Conservation (phyloP, 2,329 filamentous ascomycete species). For the Beauveria sp. region DNA sequence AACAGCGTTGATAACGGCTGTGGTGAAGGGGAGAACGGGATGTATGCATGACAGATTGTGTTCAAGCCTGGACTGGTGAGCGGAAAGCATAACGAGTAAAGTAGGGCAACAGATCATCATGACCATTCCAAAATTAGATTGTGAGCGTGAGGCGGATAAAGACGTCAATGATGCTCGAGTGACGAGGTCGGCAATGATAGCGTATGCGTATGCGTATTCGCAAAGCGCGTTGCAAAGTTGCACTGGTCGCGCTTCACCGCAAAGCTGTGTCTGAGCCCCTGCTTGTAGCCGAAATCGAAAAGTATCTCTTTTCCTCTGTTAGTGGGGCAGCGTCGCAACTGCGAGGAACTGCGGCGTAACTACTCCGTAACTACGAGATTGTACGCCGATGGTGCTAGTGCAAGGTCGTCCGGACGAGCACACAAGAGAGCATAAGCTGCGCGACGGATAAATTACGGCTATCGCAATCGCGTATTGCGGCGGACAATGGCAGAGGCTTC, state of each 20-base stretch:
- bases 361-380: neutral
- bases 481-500: neutral
- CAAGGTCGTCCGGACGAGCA: neutral
- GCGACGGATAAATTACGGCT: neutral
- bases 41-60: too few relatives aligned
- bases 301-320: neutral
- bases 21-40: too few relatives aligned
- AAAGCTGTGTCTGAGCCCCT: neutral
- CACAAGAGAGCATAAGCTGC: neutral
- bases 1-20: too few relatives aligned
- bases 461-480: neutral
- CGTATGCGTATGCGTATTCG: conserved; percentile 11
- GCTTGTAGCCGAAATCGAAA: too few relatives aligned
- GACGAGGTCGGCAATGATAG: neutral
- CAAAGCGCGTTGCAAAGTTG: neutral
- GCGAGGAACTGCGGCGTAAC: neutral
- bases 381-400: conserved; percentile 2
- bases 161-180: neutral
- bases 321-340: neutral
- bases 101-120: too few relatives aligned
- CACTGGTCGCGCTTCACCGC: neutral
- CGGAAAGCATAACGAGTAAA: too few relatives aligned
- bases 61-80: too few relatives aligned
- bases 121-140: too few relatives aligned
- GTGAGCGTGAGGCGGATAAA: too few relatives aligned